Base-by-base conservation (phyloP, 2,329 filamentous ascomycete species). In the Rachicladosporium sp. region DNA sequence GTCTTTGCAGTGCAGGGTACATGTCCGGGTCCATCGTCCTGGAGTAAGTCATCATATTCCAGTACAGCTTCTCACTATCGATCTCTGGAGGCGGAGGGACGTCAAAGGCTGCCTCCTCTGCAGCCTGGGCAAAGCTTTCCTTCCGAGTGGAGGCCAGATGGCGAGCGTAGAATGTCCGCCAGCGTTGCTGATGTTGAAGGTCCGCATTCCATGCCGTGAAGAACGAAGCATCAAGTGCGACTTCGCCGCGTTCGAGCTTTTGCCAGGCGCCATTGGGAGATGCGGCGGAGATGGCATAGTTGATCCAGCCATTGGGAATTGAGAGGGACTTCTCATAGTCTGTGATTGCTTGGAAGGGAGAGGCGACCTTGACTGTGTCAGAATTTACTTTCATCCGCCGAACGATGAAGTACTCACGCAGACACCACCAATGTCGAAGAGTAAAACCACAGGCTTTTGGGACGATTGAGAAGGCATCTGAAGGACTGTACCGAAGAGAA, bases 401-500 rank as follows among this genome's bases (percentile, higher is more conserved):
- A 15, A 10, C 2, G 15, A n/a, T 11, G 7, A n/a, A 27, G 19
- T 19, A 19, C 1, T 10, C 43, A 94, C 89, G 71, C 86, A 93
- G 51, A 98, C 91, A 46, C 91, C 91, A 31, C 91, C 91, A 50
- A 98, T 91, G 63, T 98, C 91, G 60, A 96, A 96, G 13, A 98
- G 69, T 27, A 93, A 66, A 40, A 84, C 83, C 51, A 82, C 82
- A 23, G 83, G 82, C 38, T 49, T 49, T 27, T 34, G 36, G 12
- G 41, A 37, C 27, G 33, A 36, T 31, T 37, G 19, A 15, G 41
- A 38, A 23, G 50, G 40, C 52, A 55, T 55, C 21, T 46, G 40
- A 42, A 49, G 40, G 36, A 40, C 44, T 9, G 45, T 43, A 34
- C 44, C 43, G 19, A 50, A 51, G 32, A 51, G 46, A 11, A 37